phyloP scores from a whole-genome alignment of 495 filamentous ascomycete species.

The Letharia lupina region DNA sequence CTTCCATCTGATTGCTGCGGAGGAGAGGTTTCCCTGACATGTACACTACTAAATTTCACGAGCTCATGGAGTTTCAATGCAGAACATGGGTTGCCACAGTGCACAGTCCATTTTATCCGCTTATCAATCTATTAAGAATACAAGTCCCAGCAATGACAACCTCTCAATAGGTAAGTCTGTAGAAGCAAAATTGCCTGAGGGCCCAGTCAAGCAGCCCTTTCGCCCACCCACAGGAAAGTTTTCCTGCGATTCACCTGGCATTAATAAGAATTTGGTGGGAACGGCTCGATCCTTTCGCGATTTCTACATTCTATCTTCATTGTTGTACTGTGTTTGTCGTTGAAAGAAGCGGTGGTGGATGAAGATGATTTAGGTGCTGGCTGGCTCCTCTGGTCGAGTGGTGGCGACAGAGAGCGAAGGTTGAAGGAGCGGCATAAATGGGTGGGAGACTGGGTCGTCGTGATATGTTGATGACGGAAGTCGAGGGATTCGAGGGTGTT shows the following conservation, averaged over 20 bases:
- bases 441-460: neutral
- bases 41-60: neutral
- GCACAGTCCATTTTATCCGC: neutral
- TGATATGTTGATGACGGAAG: neutral
- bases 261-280: neutral
- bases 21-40: neutral
- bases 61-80: conserved; percentile 3
- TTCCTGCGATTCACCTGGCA: neutral
- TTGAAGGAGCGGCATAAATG: neutral
- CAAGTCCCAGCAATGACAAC: neutral
- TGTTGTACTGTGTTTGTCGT: neutral
- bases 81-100: neutral
- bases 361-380: neutral
- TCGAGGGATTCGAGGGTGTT: neutral
- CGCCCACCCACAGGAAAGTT: neutral
- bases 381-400: neutral
- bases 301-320: neutral
- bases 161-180: neutral
- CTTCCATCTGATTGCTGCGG: neutral
- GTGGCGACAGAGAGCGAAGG: neutral
- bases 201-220: neutral
- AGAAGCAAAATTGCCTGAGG: neutral
- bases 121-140: neutral
- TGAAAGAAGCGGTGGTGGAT: neutral
- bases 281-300: neutral